phyloP scores from a whole-genome alignment of 257 asterid species.

The Primulina eburnea region DNA sequence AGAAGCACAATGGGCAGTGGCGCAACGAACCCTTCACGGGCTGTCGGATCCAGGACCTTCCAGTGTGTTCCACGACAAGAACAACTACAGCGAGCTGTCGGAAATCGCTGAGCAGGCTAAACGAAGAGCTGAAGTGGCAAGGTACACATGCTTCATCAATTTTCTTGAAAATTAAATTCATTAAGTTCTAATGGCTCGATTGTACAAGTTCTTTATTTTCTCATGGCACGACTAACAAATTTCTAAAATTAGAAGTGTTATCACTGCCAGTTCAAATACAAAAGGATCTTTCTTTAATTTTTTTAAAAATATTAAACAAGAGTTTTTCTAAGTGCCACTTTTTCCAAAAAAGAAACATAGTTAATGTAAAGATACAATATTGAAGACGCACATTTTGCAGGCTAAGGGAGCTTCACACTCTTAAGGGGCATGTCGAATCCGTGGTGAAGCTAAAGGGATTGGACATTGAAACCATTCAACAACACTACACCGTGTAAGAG shows the following conservation, averaged over 20 bases:
- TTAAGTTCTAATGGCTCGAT: too few species aligned
- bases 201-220: too few species aligned
- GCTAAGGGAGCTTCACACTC: not conserved
- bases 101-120: constrained; percentile 63
- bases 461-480: not conserved
- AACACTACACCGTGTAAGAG: not conserved
- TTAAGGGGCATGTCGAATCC: not conserved
- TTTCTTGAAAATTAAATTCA: not conserved
- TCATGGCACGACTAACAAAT: too few species aligned
- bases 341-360: too few species aligned
- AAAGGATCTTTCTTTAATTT: too few species aligned
- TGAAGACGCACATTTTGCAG: not conserved
- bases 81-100: constrained; percentile 45
- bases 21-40: constrained; percentile 55
- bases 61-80: constrained; percentile 33
- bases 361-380: not conserved
- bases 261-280: too few species aligned
- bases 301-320: too few species aligned
- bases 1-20: constrained; percentile 59
- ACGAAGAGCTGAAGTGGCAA: constrained; percentile 58
- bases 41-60: constrained; percentile 45
- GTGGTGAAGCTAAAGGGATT: not conserved
- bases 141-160: constrained; percentile 21
- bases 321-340: too few species aligned
- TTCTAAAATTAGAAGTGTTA: too few species aligned